Conservation (phyloP, 345 rosid genomes). For the Aquilaria malaccensis region DNA sequence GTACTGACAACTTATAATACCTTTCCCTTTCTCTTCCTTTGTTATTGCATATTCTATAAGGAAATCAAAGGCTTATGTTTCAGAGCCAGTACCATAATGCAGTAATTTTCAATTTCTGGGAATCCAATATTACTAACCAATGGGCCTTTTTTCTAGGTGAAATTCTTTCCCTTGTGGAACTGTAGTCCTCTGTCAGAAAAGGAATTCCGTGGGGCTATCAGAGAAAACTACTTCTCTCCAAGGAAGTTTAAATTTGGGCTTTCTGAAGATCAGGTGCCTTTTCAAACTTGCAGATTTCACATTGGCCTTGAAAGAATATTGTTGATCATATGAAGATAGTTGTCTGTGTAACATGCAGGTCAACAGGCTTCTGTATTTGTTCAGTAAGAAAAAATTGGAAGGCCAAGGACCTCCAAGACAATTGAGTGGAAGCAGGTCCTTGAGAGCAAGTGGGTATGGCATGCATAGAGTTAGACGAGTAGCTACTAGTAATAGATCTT, state of each 20-base stretch:
- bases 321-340: neutral
- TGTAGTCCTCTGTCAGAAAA: constrained; percentile 54
- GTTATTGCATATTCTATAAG: neutral
- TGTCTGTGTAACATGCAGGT: constrained; percentile 28
- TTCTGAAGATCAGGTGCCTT: constrained; percentile 52
- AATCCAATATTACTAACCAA: too few relatives aligned
- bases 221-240: constrained; percentile 48
- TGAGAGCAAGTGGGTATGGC: constrained; percentile 13
- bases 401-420: constrained; percentile 11
- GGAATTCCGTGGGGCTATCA: constrained; percentile 50
- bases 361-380: constrained; percentile 31
- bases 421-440: constrained; percentile 6
- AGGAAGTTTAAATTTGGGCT: constrained; percentile 73
- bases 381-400: constrained; percentile 30
- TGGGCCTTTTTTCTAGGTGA: constrained; percentile 34
- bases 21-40: neutral
- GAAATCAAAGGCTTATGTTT: too few relatives aligned
- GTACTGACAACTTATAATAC: constrained; percentile 21
- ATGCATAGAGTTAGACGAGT: constrained; percentile 14
- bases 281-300: neutral
- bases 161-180: constrained; percentile 35
- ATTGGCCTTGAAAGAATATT: neutral
- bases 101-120: neutral
- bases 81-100: too few relatives aligned
- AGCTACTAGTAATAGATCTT: constrained; percentile 12